Base-by-base conservation (phyloP, 805 yeast species). In the Priceomyces fermenticarens region DNA sequence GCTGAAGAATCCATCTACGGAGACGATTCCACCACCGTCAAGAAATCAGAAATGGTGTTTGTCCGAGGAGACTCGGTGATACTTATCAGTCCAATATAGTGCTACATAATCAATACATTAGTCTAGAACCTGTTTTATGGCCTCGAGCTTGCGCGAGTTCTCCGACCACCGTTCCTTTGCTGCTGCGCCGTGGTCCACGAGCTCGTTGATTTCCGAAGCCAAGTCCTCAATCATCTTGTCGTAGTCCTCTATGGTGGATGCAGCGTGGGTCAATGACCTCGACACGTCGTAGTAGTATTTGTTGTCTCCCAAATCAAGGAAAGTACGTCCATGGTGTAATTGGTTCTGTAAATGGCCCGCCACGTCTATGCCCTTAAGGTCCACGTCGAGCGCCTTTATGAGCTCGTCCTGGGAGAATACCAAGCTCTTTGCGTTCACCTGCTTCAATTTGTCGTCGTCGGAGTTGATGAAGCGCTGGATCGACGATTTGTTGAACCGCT, bases 21-120 rank as follows among this genome's bases (percentile, higher is more conserved):
- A 30, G 54, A 81, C 11, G 75, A 71, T 26, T 81, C 73, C 3
- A 77, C 72, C 3, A 53, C 48, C n/a, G 67, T 66, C 28, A 85
- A 81, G 55, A 74, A 75, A 46, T 77, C 88, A 12, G 96, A 88
- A 41, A 87, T 93, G 89, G 81, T 93, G 32, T 91, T 91, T 65
- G 90, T 93, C 11, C 83, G 99, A 69, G 99, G 99, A n/a, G 99
- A 93, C 65, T 82, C 95, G 2, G 98, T 93, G 33, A 88, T 95
- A 38, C 74, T 90, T 51, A 83, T 93, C 40, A 81, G 85, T 40
- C 73, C 75, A 12, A 45, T 59, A 13, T 53, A 46, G 35, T 29
- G 17, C 14, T 31, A 16, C 35, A 17, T 32, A 20, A 20, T 20
- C 25, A 8, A 20, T 20, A 36, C 38, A 30, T 13, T 35, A 30